These are phyloP conservation scores for Aspergillus arachidicola DNA, from an alignment of 2,329 filamentous ascomycete species.

Conservation along the genomic window DNA sequence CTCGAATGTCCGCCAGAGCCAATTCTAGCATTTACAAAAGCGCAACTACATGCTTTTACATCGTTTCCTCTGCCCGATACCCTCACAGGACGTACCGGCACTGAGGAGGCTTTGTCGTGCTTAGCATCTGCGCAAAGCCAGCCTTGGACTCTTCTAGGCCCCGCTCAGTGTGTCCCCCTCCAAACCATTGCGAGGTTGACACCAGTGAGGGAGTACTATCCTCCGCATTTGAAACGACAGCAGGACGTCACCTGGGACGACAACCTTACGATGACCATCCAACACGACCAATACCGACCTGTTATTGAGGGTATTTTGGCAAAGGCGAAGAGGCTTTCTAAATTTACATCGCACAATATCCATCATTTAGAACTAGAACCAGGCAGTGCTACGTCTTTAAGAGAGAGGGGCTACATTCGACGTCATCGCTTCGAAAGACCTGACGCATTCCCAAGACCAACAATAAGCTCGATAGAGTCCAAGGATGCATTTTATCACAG, in stretches of 20 bases:
- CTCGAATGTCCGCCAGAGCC: slow-evolving; percentile 62
- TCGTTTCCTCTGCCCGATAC: slow-evolving; percentile 60
- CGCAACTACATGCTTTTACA: slow-evolving; percentile 62
- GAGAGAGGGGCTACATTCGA: not conserved
- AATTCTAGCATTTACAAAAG: slow-evolving; percentile 57
- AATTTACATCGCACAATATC: not conserved
- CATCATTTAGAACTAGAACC: not conserved
- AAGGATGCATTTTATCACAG: not conserved
- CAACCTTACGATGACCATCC: slow-evolving; percentile 40
- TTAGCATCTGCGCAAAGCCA: slow-evolving; percentile 54
- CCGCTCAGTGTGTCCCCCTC: slow-evolving; percentile 14
- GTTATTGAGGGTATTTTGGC: slow-evolving; percentile 10
- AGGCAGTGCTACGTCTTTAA: not conserved
- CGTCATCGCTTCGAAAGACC: not conserved
- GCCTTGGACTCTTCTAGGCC: slow-evolving; percentile 47
- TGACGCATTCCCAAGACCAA: not conserved
- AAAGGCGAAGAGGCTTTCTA: not conserved
- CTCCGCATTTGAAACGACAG: slow-evolving; percentile 42
- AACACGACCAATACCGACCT: slow-evolving; percentile 37
- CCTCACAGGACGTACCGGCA: slow-evolving; percentile 61
- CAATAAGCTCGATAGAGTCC: not conserved
- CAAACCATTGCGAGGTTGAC: slow-evolving; percentile 36
- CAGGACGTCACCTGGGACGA: slow-evolving; percentile 49
- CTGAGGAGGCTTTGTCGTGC: slow-evolving; percentile 59
- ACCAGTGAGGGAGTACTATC: slow-evolving; percentile 48